phyloP scores from a whole-genome alignment of 225 moss, liverwort and hornwort species.

The Physcomitrium patens region DNA sequence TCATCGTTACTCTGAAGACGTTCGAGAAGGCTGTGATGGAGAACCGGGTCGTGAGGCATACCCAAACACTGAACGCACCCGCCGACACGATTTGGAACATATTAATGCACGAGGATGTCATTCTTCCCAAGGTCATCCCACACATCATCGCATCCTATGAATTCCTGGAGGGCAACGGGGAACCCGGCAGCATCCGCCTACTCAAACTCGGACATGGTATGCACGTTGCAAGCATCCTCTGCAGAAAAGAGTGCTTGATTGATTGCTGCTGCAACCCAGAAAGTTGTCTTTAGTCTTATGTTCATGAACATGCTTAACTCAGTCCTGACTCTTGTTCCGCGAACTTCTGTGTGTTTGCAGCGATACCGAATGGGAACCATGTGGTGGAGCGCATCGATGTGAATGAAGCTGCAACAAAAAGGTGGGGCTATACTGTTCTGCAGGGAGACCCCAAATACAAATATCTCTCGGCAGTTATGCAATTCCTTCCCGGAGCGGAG shows the following conservation, averaged over 20 bases:
- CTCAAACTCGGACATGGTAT: conserved; percentile 41
- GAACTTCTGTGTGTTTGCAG: not conserved
- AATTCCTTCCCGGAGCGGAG: conserved; percentile 19
- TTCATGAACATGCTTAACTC: not conserved
- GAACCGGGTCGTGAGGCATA: conserved; percentile 34
- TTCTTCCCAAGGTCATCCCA: conserved; percentile 45
- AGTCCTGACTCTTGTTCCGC: not conserved
- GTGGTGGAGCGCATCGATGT: conserved; percentile 47
- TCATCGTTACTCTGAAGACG: conserved; percentile 28
- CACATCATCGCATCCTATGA: conserved; percentile 34
- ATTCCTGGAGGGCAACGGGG: conserved; percentile 41
- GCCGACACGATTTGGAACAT: conserved; percentile 46
- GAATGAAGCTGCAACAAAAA: conserved; percentile 29
- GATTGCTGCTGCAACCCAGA: not conserved
- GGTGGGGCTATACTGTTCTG: conserved; percentile 40
- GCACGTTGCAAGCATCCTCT: not conserved
- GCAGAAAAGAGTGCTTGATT: not conserved
- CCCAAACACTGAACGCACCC: conserved; percentile 30
- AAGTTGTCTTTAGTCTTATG: not conserved
- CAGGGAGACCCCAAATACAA: conserved; percentile 50
- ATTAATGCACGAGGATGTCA: conserved; percentile 34
- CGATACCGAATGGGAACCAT: conserved; percentile 28
- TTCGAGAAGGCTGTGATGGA: conserved; percentile 27
- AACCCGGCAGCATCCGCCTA: conserved; percentile 44
- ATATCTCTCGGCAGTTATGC: conserved; percentile 39